phyloP scores from a whole-genome alignment of 495 filamentous ascomycete species.

The Xylaria intraflava region DNA sequence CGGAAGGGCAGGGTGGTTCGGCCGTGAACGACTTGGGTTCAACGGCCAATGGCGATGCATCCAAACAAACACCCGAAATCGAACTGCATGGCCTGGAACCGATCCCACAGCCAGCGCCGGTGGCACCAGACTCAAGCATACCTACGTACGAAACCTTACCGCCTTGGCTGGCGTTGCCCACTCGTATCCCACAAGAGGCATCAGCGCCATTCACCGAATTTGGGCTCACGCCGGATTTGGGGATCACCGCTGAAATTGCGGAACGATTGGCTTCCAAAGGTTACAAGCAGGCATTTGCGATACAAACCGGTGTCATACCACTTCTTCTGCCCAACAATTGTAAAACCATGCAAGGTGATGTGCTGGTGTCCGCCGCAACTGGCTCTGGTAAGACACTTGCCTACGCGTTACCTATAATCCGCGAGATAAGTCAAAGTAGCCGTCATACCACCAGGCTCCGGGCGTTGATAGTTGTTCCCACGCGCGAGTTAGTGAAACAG shows the following conservation, averaged over 20 bases:
- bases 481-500: slow-evolving; percentile 81
- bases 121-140: slow-evolving; percentile 44
- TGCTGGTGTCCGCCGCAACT: slow-evolving; percentile 83
- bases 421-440: slow-evolving; percentile 54
- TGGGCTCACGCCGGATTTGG: slow-evolving; percentile 46
- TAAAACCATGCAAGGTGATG: slow-evolving; percentile 56
- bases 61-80: slow-evolving; percentile 27
- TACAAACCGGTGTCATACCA: slow-evolving; percentile 76
- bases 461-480: slow-evolving; percentile 79
- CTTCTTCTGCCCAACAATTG: slow-evolving; percentile 56
- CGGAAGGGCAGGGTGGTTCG: slow-evolving; percentile 27
- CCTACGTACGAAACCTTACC: slow-evolving; percentile 53
- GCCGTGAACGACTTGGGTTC: slow-evolving; percentile 12
- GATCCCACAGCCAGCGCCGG: slow-evolving; percentile 66
- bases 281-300: slow-evolving; percentile 71
- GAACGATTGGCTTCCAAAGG: slow-evolving; percentile 57
- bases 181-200: slow-evolving; percentile 52
- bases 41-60: slow-evolving; percentile 23
- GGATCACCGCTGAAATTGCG: slow-evolving; percentile 34
- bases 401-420: slow-evolving; percentile 79
- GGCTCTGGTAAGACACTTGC: slow-evolving; percentile 92
- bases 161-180: slow-evolving; percentile 69
- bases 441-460: slow-evolving; percentile 53
- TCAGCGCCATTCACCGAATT: slow-evolving; percentile 57
- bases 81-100: slow-evolving; percentile 64